Percentiles rank a stretch among this genome's conserved stretches.
Evolutionary conservation across 2,329 filamentous ascomycete genomes (phyloP).

Genomic region (Diaporthe humulicola): DNA sequence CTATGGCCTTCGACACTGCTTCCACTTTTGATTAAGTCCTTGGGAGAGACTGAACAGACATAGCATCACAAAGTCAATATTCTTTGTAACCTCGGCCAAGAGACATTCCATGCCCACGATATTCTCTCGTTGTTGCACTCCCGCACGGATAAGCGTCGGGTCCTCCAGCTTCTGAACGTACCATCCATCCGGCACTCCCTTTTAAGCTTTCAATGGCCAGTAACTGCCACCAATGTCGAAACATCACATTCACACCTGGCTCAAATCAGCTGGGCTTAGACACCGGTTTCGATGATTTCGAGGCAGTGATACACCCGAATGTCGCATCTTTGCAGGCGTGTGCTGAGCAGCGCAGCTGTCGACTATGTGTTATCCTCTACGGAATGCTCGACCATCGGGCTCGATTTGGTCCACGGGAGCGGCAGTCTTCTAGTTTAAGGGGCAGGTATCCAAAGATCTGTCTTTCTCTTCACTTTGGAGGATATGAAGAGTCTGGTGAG

Average conservation of each 20-base stretch:
- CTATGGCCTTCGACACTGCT: neutral
- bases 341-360: neutral
- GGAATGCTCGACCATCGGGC: conserved; percentile 16
- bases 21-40: neutral
- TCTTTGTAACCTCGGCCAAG: no score
- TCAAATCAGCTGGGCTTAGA: neutral
- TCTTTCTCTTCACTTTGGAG: neutral
- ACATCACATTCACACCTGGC: neutral
- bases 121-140: neutral
- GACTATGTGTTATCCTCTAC: conserved; percentile 5
- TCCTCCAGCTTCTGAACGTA: neutral
- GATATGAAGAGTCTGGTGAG: conserved; percentile 1
- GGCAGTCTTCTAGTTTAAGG: neutral
- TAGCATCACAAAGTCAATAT: neutral
- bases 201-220: neutral
- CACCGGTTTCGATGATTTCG: neutral
- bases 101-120: neutral
- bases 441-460: neutral
- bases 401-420: neutral
- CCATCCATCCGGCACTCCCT: no score
- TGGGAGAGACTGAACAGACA: neutral
- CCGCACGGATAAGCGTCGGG: neutral
- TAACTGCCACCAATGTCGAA: neutral
- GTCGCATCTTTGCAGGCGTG: conserved; percentile 10
- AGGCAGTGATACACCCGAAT: conserved; percentile 3